Evolutionary conservation across 345 rosid genomes (phyloP).

Genomic region (Lepidium africanum): DNA sequence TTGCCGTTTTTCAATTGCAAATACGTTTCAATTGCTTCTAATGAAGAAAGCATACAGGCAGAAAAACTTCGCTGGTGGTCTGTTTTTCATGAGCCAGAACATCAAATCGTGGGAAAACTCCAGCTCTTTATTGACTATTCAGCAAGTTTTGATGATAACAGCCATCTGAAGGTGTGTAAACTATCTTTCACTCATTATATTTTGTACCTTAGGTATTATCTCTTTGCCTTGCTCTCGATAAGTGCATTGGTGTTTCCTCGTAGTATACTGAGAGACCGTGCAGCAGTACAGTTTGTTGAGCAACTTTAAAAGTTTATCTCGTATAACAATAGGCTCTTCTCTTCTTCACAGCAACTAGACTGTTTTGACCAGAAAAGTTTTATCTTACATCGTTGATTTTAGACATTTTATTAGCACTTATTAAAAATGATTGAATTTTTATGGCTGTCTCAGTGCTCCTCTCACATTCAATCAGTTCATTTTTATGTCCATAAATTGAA

Average conservation of each 20-base stretch:
- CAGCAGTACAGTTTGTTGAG: constrained; percentile 1
- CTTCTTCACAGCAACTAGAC: background rate
- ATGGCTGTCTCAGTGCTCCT: background rate
- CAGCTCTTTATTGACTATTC: constrained; percentile 80
- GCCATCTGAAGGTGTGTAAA: constrained; percentile 61
- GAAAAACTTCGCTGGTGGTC: constrained; percentile 97
- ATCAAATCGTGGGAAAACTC: constrained; percentile 77
- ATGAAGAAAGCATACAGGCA: constrained; percentile 45
- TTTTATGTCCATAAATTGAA: background rate
- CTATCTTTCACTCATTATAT: constrained; percentile 3
- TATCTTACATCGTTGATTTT: background rate
- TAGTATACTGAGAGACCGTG: constrained; percentile 3
- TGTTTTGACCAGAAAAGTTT: background rate
- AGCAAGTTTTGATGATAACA: constrained; percentile 72
- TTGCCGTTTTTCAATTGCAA: background rate
- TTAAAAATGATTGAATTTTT: background rate
- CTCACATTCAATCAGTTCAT: background rate
- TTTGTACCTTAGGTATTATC: background rate
- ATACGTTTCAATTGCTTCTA: constrained; percentile 20
- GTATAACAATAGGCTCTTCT: background rate
- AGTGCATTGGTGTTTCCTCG: background rate
- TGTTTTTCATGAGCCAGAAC: constrained; percentile 86
- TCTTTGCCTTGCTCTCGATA: background rate
- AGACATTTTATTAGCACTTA: background rate
- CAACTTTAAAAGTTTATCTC: background rate